Evolutionary conservation across 1,284 basidiomycete genomes (phyloP).

Genomic region (Trichosporon inkin): DNA sequence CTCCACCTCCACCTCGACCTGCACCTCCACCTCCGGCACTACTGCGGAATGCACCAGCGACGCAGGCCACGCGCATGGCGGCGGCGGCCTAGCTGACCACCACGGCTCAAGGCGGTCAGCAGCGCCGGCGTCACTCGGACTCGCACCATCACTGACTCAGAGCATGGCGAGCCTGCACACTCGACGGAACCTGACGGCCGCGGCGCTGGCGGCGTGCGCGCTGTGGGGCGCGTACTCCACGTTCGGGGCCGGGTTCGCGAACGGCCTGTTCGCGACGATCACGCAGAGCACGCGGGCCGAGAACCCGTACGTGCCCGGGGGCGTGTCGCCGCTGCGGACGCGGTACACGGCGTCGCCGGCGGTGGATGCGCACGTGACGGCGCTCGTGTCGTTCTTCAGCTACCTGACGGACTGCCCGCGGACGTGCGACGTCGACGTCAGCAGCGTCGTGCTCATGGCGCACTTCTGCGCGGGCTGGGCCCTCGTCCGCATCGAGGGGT

Average conservation of each 20-base stretch:
- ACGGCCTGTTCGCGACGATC: conserved; percentile 2
- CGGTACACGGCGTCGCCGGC: not conserved
- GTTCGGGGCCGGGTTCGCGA: not conserved
- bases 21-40: not conserved
- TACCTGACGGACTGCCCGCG: not conserved
- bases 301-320: conserved; percentile 4
- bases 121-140: too few relatives aligned
- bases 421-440: not conserved
- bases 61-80: too few relatives aligned
- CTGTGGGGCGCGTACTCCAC: not conserved
- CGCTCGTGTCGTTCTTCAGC: not conserved
- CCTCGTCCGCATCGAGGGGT: not conserved
- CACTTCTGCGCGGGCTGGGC: not conserved
- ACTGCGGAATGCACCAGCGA: too few relatives aligned
- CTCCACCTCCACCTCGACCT: not conserved
- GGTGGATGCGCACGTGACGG: not conserved
- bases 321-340: conserved; percentile 1
- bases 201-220: not conserved
- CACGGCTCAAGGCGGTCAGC: too few relatives aligned
- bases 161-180: not conserved
- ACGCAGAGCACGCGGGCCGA: not conserved
- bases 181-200: not conserved
- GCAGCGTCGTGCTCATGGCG: not conserved
- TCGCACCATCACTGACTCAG: too few relatives aligned
- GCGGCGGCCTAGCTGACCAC: too few relatives aligned